These are phyloP conservation scores for Dacryopinax primogenitus DNA, from an alignment of 768 basidiomycete genomes.

Conservation along the genomic window DNA sequence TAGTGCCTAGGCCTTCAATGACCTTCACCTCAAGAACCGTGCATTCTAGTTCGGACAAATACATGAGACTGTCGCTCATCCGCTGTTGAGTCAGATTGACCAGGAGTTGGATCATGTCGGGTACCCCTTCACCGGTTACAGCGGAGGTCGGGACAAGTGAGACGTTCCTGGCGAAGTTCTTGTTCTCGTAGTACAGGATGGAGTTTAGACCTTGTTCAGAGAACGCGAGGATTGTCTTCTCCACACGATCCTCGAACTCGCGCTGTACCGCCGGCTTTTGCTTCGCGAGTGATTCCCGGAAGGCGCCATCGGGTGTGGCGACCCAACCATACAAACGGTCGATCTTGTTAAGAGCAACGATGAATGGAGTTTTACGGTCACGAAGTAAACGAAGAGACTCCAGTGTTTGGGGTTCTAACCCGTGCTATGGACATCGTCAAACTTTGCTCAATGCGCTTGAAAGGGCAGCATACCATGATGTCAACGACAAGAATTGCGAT, in stretches of 20 bases:
- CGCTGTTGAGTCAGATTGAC: constrained; percentile 94
- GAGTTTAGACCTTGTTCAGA: constrained; percentile 97
- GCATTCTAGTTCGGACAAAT: constrained; percentile 91
- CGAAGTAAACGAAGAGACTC: constrained; percentile 86
- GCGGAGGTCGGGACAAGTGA: constrained; percentile 97
- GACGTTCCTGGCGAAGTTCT: constrained; percentile 82
- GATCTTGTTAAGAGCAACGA: constrained; percentile 98
- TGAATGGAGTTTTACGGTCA: constrained; percentile 94
- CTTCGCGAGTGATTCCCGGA: constrained; percentile 77
- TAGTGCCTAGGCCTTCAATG: constrained; percentile 93
- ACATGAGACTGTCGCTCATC: constrained; percentile 97
- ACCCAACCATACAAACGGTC: constrained; percentile 97
- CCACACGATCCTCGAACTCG: constrained; percentile 80
- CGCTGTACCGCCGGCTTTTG: constrained; percentile 68
- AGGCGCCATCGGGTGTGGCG: constrained; percentile 78
- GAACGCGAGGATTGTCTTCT: constrained; percentile 80
- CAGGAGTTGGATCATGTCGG: constrained; percentile 98
- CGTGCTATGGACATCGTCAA: constrained; percentile 48
- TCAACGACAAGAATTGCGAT: constrained; percentile 98
- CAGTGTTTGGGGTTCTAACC: constrained; percentile 92
- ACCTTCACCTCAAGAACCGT: constrained; percentile 98
- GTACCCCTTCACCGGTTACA: constrained; percentile 93
- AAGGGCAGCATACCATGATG: constrained; percentile 57
- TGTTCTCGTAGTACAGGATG: constrained; percentile 94
- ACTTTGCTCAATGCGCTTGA: constrained; percentile 7